Conservation (phyloP, 345 rosid species). For the Melaleuca quinquenervia region DNA sequence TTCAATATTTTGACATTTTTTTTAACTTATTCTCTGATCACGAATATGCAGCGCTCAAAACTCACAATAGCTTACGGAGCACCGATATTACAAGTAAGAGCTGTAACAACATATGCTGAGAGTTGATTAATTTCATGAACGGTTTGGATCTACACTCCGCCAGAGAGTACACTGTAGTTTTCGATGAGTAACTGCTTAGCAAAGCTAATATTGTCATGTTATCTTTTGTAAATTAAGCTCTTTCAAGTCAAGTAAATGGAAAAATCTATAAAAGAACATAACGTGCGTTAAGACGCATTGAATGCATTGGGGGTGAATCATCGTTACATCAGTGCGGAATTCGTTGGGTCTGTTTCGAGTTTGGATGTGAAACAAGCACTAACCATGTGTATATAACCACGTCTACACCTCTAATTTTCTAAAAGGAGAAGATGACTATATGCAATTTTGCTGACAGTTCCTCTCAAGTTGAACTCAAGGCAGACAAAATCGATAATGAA, state of each 20-base stretch:
- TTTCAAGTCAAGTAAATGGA: background rate
- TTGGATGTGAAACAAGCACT: background rate
- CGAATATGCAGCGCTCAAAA: background rate
- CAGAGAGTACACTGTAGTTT: background rate
- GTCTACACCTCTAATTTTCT: background rate
- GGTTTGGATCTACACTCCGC: background rate
- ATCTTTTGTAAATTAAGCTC: background rate
- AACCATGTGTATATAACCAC: background rate
- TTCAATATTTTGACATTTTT: background rate
- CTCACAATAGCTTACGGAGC: background rate
- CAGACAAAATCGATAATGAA: background rate
- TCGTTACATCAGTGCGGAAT: background rate
- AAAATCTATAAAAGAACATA: background rate
- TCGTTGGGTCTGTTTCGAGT: background rate
- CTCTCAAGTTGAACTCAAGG: background rate
- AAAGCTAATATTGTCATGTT: background rate
- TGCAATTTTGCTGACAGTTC: background rate
- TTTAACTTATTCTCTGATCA: background rate
- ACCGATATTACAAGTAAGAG: background rate
- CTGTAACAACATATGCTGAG: background rate
- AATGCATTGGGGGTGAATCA: background rate
- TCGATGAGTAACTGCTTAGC: background rate
- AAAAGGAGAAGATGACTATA: background rate
- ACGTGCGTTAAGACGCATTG: background rate
- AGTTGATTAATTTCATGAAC: background rate